These are phyloP conservation scores for Trichoderma sp. DNA, from an alignment of 2,329 filamentous ascomycete species.

Conservation along the genomic window DNA sequence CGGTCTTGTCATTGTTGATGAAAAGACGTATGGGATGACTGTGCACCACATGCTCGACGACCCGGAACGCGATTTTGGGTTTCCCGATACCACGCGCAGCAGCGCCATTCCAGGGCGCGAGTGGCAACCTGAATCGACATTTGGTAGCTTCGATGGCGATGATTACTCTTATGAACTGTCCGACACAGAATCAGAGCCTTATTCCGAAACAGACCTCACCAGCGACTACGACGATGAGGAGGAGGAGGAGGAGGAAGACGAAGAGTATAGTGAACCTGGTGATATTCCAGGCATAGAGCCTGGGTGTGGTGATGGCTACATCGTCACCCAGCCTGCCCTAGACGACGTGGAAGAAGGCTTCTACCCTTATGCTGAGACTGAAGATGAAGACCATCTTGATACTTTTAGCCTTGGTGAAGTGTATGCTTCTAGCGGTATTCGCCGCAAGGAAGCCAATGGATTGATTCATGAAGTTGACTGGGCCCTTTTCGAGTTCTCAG, in stretches of 20 bases:
- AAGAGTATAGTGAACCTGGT: conserved; percentile 61
- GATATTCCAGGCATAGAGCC: conserved; percentile 78
- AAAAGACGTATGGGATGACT: conserved; percentile 87
- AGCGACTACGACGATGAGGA: conserved; percentile 55
- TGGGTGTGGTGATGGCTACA: conserved; percentile 73
- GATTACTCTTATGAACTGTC: conserved; percentile 64
- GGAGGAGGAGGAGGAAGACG: conserved; percentile 56
- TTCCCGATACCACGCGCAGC: conserved; percentile 38
- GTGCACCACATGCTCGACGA: conserved; percentile 95
- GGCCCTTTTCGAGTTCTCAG: conserved; percentile 81
- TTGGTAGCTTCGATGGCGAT: conserved; percentile 50
- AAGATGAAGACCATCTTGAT: conserved; percentile 80
- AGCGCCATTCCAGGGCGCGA: conserved; percentile 44
- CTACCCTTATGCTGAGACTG: conserved; percentile 69
- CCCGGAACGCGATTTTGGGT: conserved; percentile 50
- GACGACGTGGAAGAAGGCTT: conserved; percentile 84
- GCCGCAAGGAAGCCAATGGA: conserved; percentile 70
- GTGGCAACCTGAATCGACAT: conserved; percentile 47
- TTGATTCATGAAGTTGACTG: conserved; percentile 92
- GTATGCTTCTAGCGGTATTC: conserved; percentile 87
- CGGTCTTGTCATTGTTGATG: conserved; percentile 81
- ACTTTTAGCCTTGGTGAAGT: conserved; percentile 80
- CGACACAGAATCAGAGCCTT: conserved; percentile 59
- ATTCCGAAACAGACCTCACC: conserved; percentile 54
- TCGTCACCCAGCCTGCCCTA: conserved; percentile 87